Conservation (phyloP, 371 early-diverging fungal species). For the Actinomucor elegans region DNA sequence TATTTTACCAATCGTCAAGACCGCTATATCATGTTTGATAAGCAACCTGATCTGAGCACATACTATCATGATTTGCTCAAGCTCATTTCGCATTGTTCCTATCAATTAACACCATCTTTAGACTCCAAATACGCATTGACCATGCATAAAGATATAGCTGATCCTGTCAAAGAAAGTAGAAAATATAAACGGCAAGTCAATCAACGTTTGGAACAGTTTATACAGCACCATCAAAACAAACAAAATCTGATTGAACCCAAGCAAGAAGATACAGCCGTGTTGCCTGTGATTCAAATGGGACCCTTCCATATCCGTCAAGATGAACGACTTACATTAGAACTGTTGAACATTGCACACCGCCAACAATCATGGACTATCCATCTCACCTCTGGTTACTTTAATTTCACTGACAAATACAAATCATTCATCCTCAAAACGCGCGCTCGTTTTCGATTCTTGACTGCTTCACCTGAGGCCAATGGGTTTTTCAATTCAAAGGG, state of each 20-base stretch:
- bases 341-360: slow-evolving; percentile 56
- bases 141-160: slow-evolving; percentile 41
- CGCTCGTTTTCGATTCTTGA: slow-evolving; percentile 66
- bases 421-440: slow-evolving; percentile 56
- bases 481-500: slow-evolving; percentile 91
- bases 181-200: slow-evolving; percentile 59
- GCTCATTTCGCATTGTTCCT: slow-evolving; percentile 68
- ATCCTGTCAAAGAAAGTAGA: slow-evolving; percentile 65
- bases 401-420: slow-evolving; percentile 75
- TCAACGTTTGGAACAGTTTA: slow-evolving; percentile 50
- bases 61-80: slow-evolving; percentile 75
- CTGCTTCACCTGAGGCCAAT: slow-evolving; percentile 93
- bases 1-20: slow-evolving; percentile 96
- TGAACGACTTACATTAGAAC: slow-evolving; percentile 55
- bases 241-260: not conserved
- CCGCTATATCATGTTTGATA: slow-evolving; percentile 78
- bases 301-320: slow-evolving; percentile 84
- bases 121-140: slow-evolving; percentile 22
- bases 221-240: slow-evolving; percentile 29
- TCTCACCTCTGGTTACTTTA: slow-evolving; percentile 94
- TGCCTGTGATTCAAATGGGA: slow-evolving; percentile 90
- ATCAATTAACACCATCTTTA: slow-evolving; percentile 22
- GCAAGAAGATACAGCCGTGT: slow-evolving; percentile 66
- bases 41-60: slow-evolving; percentile 50
- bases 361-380: slow-evolving; percentile 51